Base-by-base conservation (phyloP, 768 basidiomycete genomes). In the Mycena filopes region DNA sequence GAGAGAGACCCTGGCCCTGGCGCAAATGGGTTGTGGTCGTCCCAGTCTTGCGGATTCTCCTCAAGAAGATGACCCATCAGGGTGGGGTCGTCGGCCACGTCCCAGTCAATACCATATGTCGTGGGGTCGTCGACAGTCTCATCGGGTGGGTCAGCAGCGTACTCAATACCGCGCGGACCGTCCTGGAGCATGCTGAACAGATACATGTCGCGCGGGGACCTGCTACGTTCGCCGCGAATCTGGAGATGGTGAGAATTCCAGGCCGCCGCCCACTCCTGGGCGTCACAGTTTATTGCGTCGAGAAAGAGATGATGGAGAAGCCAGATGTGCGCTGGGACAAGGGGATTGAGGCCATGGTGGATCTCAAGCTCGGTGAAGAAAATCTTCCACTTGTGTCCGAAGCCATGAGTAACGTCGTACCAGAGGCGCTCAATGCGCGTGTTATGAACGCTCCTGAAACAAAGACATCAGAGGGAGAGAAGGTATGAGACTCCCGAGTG, bases 281-380 rank as follows among this genome's bases (percentile, higher is more conserved):
- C 67, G 48, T 80, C 75, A 0, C 55, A 29, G 42, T 76, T 72
- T 45, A 77, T 63, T 2, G 55, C 20, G 4, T 31, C 7, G 1
- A 78, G 71, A 48, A 79, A 79, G 5, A 78, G 70, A 41, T 66
- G 63, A 42, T 76, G 76, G 4, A 77, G 67, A 15, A 78, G 65
- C 75, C 76, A 80, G 28, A 77, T 73, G 55, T 77, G 76, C 12
- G 45, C 60, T 3, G 66, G 38, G 23, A 53, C 40, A 11, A 53
- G 48, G 4, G 59, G 58, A 36, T 75, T 61, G 2, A 79, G 72
- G n/a, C 72, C 70, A 33, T 72, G 48, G 51, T 69, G 26, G 13
- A 42, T 29, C 65, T 79, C 76, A 3, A 79, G 73, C 13, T 70
- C 65, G 13, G 41, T 18, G 57, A 78, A 79, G 41, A 79, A 77